Percentiles rank a stretch among this genome's conserved stretches.
These are phyloP conservation scores for Mucor plumbeus DNA, from an alignment of 371 early-diverging fungal genomes.

Conservation along the genomic window DNA sequence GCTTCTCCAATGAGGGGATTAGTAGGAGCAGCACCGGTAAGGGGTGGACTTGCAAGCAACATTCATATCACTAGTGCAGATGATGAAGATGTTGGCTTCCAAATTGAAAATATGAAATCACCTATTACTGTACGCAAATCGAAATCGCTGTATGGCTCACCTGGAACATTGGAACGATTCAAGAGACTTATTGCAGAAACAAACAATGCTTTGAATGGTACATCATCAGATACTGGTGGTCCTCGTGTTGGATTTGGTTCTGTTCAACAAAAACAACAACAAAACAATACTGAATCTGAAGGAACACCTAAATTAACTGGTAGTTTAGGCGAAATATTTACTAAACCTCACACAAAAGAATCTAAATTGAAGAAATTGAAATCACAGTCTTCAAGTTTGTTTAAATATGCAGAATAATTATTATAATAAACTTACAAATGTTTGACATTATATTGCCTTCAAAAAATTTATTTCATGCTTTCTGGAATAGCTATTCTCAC, in stretches of 20 bases:
- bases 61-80: conserved; percentile 19
- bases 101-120: conserved; percentile 18
- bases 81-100: conserved; percentile 19
- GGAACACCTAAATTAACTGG: background rate
- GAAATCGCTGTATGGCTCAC: conserved; percentile 22
- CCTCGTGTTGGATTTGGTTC: conserved; percentile 29
- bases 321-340: conserved; percentile 13
- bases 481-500: too few relatives aligned
- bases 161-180: conserved; percentile 21
- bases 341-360: background rate
- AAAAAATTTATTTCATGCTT: too few relatives aligned
- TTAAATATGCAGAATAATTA: background rate
- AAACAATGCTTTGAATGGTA: conserved; percentile 13
- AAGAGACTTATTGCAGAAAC: conserved; percentile 23
- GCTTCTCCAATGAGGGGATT: conserved; percentile 14
- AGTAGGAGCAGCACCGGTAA: background rate
- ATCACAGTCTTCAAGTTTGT: background rate
- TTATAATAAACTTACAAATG: background rate
- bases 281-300: background rate
- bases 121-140: conserved; percentile 11
- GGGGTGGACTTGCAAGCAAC: conserved; percentile 6
- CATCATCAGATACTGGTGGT: conserved; percentile 17
- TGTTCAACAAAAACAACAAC: background rate
- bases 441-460: too few relatives aligned
- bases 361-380: conserved; percentile 9